Evolutionary conservation across 2,329 filamentous ascomycete genomes (phyloP).

Genomic region (Boeremia lycopersici): DNA sequence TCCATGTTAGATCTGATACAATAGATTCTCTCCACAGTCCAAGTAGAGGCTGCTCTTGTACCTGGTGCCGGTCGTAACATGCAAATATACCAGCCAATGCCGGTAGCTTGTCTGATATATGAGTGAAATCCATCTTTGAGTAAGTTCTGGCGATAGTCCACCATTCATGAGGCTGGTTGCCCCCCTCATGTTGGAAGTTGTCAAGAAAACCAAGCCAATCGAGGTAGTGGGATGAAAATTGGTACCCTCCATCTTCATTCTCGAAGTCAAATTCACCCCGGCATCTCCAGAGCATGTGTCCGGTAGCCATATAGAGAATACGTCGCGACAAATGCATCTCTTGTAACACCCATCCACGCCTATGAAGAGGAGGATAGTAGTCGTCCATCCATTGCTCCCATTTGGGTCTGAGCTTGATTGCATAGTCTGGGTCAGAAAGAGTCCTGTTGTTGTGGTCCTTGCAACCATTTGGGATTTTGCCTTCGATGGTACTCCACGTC

Average conservation of each 20-base stretch:
- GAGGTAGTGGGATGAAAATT: no score
- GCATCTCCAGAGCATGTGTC: background rate
- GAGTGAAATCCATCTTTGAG: background rate
- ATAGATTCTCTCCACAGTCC: background rate
- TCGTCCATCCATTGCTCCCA: background rate
- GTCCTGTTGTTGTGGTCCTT: background rate
- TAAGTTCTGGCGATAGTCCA: background rate
- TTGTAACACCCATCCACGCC: background rate
- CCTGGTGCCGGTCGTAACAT: no score
- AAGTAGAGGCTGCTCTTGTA: background rate
- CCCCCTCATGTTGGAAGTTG: no score
- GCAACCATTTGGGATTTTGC: background rate
- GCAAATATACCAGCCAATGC: background rate
- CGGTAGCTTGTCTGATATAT: background rate
- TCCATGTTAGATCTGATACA: background rate
- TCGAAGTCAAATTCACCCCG: background rate
- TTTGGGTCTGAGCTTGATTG: background rate
- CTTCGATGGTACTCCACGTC: background rate
- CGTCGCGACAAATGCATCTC: background rate
- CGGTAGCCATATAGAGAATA: background rate
- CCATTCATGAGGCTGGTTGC: background rate
- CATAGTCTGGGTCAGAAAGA: background rate
- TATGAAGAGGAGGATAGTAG: background rate
- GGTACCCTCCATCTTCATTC: no score
- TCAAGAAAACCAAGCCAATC: background rate